Evolutionary conservation across 331 rosid genomes (phyloP), one percentile per base, ranked within the genome.

Genomic region (Acacia concinna): DNA sequence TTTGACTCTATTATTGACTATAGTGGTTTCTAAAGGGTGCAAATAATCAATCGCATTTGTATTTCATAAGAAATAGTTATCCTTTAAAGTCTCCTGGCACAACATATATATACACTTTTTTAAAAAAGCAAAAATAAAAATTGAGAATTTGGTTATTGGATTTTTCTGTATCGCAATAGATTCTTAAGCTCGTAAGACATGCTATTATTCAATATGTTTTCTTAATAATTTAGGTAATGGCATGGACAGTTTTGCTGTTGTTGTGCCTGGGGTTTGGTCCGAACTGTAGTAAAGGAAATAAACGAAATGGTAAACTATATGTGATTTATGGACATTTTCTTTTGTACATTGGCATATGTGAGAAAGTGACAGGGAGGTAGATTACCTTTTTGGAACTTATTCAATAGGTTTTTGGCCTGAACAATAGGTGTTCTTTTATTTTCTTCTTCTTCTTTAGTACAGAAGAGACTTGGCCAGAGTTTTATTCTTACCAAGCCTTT

Each of bases 1-100:
- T 80, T 77, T 51, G 65, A 57, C 52, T 71, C 37, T 65, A 34
- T 81, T 82, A 28, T 62, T 71, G 25, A 60, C n/a, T 10, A 78
- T 27, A 74, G 23, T 76, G 44, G 30, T 62, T 37, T 75, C 75
- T 75, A 18, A 31, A 70, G 37, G 21, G 59, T 81, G 73, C 72
- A 68, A 68, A 38, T 7, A 25, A 32, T 74, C 71, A 31, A 67
- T 71, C 27, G 44, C 49, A 75, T 65, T 52, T 31, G 28, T 74
- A 35, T 28, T 1, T 27, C 46, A 43, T 76, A 56, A 59, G 37
- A 44, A 35, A 66, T 73, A 7, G 32, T 37, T 66, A 37, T 18
- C 41, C 23, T 23, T 68, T 68, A 21, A 23, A 21, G 35, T 40
- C 11, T 38, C 52, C 44, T 68, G 27, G 21, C n/a, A 4, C 8